Conservation (phyloP, 768 basidiomycete genomes). For the Psilocybe tampanensis region DNA sequence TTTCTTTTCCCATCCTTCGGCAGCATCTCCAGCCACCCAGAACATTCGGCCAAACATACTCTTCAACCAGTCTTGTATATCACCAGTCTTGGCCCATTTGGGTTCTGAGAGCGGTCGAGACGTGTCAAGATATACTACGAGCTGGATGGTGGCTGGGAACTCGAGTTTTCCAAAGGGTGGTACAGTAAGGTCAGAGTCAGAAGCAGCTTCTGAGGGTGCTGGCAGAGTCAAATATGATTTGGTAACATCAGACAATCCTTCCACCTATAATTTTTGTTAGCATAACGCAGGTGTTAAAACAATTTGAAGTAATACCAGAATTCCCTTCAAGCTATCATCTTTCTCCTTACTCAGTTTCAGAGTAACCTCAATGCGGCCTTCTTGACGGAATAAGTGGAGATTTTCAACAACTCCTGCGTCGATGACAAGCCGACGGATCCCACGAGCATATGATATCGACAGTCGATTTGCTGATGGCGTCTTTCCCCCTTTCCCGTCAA, state of each 20-base stretch:
- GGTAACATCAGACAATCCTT: conserved; percentile 69
- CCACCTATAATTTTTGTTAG: conserved; percentile 50
- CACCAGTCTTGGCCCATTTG: conserved; percentile 95
- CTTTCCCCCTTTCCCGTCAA: conserved; percentile 40
- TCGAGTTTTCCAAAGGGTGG: conserved; percentile 68
- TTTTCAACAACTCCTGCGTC: conserved; percentile 86
- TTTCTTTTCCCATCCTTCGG: conserved; percentile 95
- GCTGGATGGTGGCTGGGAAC: conserved; percentile 58
- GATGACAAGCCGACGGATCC: conserved; percentile 82
- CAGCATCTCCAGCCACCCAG: conserved; percentile 80
- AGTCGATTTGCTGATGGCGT: conserved; percentile 79
- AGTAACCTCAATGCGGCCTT: conserved; percentile 84
- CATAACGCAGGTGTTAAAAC: conserved; percentile 10
- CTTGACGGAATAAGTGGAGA: conserved; percentile 77
- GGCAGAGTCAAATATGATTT: conserved; percentile 71
- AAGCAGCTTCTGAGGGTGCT: conserved; percentile 39
- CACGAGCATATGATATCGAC: conserved; percentile 95
- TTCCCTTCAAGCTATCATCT: conserved; percentile 65
- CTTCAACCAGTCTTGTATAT: conserved; percentile 91
- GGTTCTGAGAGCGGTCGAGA: conserved; percentile 91
- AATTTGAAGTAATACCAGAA: conserved; percentile 53
- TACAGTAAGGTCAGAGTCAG: conserved; percentile 59
- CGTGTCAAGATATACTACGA: conserved; percentile 83
- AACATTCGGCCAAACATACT: conserved; percentile 89
- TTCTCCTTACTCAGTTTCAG: conserved; percentile 62